Evolutionary conservation across 495 filamentous ascomycete species (phyloP), one percentile per base, ranked within the genome.

Genomic region (Podospora fimiseda): DNA sequence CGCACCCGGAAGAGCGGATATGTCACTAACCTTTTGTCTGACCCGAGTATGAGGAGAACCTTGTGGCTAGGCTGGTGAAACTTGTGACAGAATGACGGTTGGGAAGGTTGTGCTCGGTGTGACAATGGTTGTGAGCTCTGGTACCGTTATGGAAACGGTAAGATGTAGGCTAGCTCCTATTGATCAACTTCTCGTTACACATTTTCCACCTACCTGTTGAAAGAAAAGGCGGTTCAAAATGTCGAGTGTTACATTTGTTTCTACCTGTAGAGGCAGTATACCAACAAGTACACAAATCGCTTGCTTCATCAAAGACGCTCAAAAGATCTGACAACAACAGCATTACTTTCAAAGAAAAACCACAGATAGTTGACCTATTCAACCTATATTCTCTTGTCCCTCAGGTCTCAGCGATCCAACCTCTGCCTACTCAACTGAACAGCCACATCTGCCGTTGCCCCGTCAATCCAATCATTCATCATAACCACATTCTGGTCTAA

Each of bases 401-500:
- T 49, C 16, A n/a, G n/a, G n/a, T n/a, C 36, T 52, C 40, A 65
- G 43, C 46, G 53, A 19, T 56, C 61, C 54, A 78, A 43, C 58
- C 76, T 65, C 58, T 68, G 59, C 55, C 56, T 55, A 52, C 69
- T 73, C 61, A 77, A 58, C 52, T 69, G 62, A 52, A 78, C 60
- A 1, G 67, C 69, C 5, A 75, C 69, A 66, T 80, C 74, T 5
- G 69, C 70, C 15, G 77, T 81, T 27, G 63, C 76, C 4, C 77
- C 77, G 57, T 80, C 78, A 44, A 81, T 67, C 47, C 77, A 80
- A 52, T 80, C 78, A 62, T 81, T 80, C 76, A 79, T 75, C 22
- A 76, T 51, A 9, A 77, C 74, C 9, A 79, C 69, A 5, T 73
- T 58, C 40, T 69, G 52, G 19, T 74, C 70, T 16, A 55, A 60